These are phyloP conservation scores for Epichloe coenophiala DNA, from an alignment of 2,329 filamentous ascomycete genomes.

Conservation along the genomic window DNA sequence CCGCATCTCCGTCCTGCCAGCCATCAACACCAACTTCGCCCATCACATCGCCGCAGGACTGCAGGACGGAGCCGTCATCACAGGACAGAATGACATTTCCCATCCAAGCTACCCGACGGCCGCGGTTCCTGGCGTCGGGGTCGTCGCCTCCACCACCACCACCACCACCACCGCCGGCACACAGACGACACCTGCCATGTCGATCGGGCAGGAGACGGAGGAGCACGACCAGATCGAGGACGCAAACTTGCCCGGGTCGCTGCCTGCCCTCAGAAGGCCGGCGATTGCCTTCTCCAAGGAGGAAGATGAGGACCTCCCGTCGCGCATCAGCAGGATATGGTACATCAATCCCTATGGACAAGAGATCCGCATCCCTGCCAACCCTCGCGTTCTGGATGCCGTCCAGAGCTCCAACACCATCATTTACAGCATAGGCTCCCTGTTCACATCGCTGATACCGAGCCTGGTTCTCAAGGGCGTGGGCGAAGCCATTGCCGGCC, in stretches of 20 bases:
- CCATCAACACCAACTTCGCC: constrained; percentile 89
- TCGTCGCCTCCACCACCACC: constrained; percentile 7
- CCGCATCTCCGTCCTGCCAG: constrained; percentile 67
- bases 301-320: constrained; percentile 59
- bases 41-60: constrained; percentile 86
- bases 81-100: constrained; percentile 85
- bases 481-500: constrained; percentile 41
- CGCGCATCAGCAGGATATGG: constrained; percentile 73
- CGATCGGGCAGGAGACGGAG: constrained; percentile 31
- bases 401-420: constrained; percentile 52
- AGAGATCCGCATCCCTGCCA: constrained; percentile 75
- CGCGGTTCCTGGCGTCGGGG: constrained; percentile 17
- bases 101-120: constrained; percentile 60
- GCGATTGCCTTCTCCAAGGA: constrained; percentile 74
- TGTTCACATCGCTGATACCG: constrained; percentile 83
- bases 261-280: constrained; percentile 65
- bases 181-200: constrained; percentile 14
- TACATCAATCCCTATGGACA: constrained; percentile 98
- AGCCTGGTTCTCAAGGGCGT: constrained; percentile 65
- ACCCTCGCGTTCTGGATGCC: constrained; percentile 63
- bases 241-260: constrained; percentile 66
- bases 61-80: constrained; percentile 64
- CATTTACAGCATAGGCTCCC: constrained; percentile 84
- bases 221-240: constrained; percentile 60
- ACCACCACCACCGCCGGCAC: constrained; percentile 2